Evolutionary conservation across 805 yeast genomes (phyloP).

Genomic region (Candida vartiovaarae): DNA sequence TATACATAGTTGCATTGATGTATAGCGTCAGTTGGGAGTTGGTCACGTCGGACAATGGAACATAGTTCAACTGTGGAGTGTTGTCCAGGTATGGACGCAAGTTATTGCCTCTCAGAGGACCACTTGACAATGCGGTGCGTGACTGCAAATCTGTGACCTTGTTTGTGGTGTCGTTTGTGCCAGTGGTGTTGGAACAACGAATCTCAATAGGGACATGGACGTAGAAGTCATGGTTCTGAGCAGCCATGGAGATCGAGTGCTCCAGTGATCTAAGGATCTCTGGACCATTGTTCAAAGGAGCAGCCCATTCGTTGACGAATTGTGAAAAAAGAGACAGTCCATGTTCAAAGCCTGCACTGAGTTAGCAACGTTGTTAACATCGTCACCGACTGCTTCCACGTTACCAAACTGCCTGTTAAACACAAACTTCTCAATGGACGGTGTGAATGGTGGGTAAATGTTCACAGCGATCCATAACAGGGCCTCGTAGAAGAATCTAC

Average conservation of each 20-base stretch:
- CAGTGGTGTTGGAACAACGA: constrained; percentile 82
- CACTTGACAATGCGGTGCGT: constrained; percentile 50
- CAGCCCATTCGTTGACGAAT: constrained; percentile 96
- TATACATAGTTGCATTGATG: constrained; percentile 89
- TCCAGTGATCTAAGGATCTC: constrained; percentile 61
- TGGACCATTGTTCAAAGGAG: constrained; percentile 76
- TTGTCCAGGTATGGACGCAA: constrained; percentile 76
- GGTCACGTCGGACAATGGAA: constrained; percentile 37
- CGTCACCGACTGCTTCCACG: constrained; percentile 55
- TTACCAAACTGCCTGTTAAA: constrained; percentile 79
- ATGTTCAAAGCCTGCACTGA: constrained; percentile 86
- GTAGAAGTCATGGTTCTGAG: constrained; percentile 52
- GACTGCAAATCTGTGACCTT: constrained; percentile 38
- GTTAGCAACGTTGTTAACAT: constrained; percentile 61
- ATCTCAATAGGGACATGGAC: constrained; percentile 96
- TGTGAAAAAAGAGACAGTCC: constrained; percentile 91
- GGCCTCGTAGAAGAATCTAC: constrained; percentile 74
- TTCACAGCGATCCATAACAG: constrained; percentile 75
- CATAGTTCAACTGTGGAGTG: constrained; percentile 62
- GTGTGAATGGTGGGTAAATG: constrained; percentile 69
- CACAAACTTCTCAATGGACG: constrained; percentile 76
- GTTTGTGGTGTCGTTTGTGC: constrained; percentile 21
- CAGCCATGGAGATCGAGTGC: constrained; percentile 55
- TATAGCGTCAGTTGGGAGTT: constrained; percentile 78
- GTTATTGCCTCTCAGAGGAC: constrained; percentile 81